Evolutionary conservation across 208 protist species (phyloP).

Genomic region (Phytomonas serpens): DNA sequence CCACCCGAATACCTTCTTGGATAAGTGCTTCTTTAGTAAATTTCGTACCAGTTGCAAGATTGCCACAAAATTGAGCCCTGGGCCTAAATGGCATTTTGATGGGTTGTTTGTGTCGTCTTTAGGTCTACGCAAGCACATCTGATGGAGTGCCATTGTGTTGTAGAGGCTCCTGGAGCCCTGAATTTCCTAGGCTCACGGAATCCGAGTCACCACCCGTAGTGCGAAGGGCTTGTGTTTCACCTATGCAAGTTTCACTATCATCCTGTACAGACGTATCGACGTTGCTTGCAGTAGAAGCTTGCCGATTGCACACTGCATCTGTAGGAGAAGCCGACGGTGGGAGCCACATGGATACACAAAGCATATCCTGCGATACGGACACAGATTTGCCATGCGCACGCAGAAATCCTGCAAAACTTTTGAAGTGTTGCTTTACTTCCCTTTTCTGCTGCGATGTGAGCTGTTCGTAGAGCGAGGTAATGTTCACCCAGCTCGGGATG

Average conservation of each 20-base stretch:
- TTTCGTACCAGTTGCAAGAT: conserved; percentile 41
- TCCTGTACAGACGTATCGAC: background rate
- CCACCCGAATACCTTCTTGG: conserved; percentile 50
- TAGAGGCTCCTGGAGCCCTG: background rate
- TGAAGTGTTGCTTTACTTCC: conserved; percentile 46
- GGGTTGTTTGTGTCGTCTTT: background rate
- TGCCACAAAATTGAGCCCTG: conserved; percentile 57
- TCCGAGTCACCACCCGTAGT: background rate
- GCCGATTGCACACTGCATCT: background rate
- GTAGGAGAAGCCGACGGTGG: conserved; percentile 14
- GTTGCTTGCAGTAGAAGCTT: conserved; percentile 6
- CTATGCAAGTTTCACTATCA: background rate
- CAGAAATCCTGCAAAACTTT: conserved; percentile 82
- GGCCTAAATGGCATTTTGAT: conserved; percentile 4
- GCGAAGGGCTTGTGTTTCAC: background rate
- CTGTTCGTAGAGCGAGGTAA: conserved; percentile 77
- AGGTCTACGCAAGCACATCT: background rate
- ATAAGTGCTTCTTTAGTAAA: conserved; percentile 30
- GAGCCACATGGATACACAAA: conserved; percentile 81
- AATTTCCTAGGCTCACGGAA: background rate
- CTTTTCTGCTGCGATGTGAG: conserved; percentile 53
- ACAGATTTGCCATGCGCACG: conserved; percentile 63
- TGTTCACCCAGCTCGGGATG: conserved; percentile 77
- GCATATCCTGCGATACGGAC: conserved; percentile 74
- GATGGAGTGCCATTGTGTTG: background rate